Evolutionary conservation across 2,329 filamentous ascomycete species (phyloP).

Genomic region (Cladosporium velox): DNA sequence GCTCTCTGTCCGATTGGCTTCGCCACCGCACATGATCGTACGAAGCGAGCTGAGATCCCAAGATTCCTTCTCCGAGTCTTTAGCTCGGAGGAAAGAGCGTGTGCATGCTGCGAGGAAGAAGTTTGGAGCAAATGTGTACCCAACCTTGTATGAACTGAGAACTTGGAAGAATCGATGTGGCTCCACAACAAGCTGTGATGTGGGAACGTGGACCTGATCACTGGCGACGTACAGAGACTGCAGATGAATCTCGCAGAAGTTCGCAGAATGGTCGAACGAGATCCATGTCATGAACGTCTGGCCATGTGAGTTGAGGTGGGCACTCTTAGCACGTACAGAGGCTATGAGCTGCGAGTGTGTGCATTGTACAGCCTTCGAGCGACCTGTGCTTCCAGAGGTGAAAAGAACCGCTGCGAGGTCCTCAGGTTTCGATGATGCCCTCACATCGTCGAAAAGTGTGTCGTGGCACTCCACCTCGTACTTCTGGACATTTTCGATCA

Average conservation of each 20-base stretch:
- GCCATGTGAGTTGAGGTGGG: neutral
- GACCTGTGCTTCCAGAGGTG: conserved; percentile 30
- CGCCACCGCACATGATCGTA: neutral
- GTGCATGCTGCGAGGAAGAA: conserved; percentile 40
- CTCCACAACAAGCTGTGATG: conserved; percentile 43
- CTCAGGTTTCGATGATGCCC: neutral
- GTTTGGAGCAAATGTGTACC: conserved; percentile 50
- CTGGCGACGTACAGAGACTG: conserved; percentile 46
- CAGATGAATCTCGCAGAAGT: conserved; percentile 55
- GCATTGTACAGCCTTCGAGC: conserved; percentile 33
- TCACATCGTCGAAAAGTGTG: neutral
- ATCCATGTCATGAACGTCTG: conserved; percentile 49
- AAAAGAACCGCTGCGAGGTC: conserved; percentile 24
- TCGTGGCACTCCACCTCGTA: neutral
- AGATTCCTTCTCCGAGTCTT: conserved; percentile 1
- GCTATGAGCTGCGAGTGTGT: conserved; percentile 30
- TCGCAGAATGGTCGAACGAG: conserved; percentile 57
- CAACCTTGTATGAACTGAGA: conserved; percentile 45
- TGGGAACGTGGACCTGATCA: conserved; percentile 51
- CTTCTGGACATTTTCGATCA: neutral
- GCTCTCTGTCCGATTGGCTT: neutral
- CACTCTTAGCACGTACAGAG: conserved; percentile 17
- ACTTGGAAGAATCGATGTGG: conserved; percentile 45
- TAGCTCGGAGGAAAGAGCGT: neutral
- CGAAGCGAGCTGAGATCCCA: neutral